A percentile compares a stretch with the other conserved stretches of the same genome.
Evolutionary conservation across 306 rosid genomes (phyloP).

Genomic region (Quercus rubra): DNA sequence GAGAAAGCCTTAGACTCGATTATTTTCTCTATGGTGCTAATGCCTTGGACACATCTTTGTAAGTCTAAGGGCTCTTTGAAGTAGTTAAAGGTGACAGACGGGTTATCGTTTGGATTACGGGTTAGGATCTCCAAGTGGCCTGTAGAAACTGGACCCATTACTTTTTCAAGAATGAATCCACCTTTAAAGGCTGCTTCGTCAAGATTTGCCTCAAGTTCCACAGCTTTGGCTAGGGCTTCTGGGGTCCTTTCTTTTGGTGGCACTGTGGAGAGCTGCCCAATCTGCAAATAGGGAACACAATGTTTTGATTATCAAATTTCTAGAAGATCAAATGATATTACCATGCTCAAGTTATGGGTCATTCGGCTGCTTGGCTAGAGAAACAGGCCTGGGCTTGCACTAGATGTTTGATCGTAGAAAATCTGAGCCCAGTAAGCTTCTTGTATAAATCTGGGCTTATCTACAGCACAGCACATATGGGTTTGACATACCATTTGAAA

Average conservation of each 20-base stretch:
- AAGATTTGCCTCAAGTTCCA: constrained; percentile 29
- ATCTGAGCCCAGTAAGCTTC: too few species aligned
- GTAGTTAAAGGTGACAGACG: constrained; percentile 67
- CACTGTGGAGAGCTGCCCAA: constrained; percentile 46
- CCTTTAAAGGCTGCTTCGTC: constrained; percentile 49
- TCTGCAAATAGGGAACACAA: constrained; percentile 9
- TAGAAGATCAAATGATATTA: too few species aligned
- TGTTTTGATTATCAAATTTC: too few species aligned
- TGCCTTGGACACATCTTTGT: constrained; percentile 59
- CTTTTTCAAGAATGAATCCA: constrained; percentile 67
- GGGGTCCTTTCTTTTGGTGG: constrained; percentile 53
- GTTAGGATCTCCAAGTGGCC: constrained; percentile 63
- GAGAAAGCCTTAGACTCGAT: constrained; percentile 55
- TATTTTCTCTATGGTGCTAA: constrained; percentile 36
- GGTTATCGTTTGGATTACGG: constrained; percentile 60
- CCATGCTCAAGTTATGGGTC: too few species aligned
- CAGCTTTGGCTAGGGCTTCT: constrained; percentile 56
- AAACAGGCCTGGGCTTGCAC: too few species aligned
- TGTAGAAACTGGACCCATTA: constrained; percentile 57
- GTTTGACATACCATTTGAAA: neutral
- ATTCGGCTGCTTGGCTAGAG: too few species aligned
- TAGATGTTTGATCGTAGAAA: too few species aligned
- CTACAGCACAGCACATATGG: neutral
- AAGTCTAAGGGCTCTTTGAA: constrained; percentile 59
- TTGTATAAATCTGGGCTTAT: neutral